Evolutionary conservation across 2,329 filamentous ascomycete species (phyloP), one percentile per base, ranked within the genome.

Genomic region (Didymella sp.): DNA sequence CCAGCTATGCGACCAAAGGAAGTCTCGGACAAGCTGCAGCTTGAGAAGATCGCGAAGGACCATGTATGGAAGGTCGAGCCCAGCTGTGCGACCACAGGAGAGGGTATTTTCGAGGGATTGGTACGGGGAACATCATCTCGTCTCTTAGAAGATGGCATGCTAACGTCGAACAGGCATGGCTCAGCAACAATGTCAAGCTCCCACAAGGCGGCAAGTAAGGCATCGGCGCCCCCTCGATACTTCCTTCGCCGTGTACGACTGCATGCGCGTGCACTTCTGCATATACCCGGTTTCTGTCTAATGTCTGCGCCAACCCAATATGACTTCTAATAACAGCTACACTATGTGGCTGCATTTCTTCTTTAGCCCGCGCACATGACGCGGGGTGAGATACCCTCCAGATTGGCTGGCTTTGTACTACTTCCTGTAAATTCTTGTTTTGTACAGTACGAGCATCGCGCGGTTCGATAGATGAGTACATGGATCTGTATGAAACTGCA

Each of bases 1-100:
- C 51, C 60, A 80, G 79, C 80, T 12, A 81, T 82, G 79, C 71
- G 76, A 63, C 80, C 80, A 37, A 79, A 82, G 65, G 79, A 82
- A 61, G 79, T 83, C 41, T 80, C 78, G 22, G 77, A 81, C 51
- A 72, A 73, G 58, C 77, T 83, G 30, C 77, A 81, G 64, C 74
- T 83, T 38, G 76, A 80, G 53, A 76, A 78, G 63, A 79, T 82
- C 51, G 81, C 81, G n/a, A 81, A 79, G 65, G 77, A 82, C 68
- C 81, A 82, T 65, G 77, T 78, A 31, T 83, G 81, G 81, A 83
- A 83, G 67, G 81, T 83, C 54, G 80, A 83, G 75, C 81, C 81
- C 48, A 82, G 79, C 67, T 83, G 81, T 64, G 81, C 81, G 45
- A 82, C 80, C 43, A 82, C 81, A 19, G 81, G 81, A 62, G 81